phyloP scores from a whole-genome alignment of 208 protist genomes.

The Trypanosoma lewisi region DNA sequence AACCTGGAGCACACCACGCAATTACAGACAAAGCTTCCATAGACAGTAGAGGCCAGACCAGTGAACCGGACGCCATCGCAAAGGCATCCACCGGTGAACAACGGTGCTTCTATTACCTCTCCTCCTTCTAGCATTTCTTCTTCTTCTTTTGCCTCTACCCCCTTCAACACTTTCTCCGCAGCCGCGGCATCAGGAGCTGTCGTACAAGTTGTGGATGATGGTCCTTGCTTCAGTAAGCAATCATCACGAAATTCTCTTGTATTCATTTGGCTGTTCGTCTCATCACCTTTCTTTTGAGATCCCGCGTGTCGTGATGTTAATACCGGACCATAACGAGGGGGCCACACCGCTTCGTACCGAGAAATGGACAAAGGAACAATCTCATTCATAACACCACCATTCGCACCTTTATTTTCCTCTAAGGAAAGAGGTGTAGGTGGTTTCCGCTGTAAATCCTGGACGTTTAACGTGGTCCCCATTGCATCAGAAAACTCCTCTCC shows the following conservation, averaged over 20 bases:
- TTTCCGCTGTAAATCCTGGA: slow-evolving; percentile 24
- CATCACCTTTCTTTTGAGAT: neutral
- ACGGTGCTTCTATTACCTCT: slow-evolving; percentile 18
- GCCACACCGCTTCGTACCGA: neutral
- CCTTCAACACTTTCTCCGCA: neutral
- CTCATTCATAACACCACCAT: neutral
- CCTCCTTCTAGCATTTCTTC: neutral
- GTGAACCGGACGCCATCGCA: slow-evolving; percentile 37
- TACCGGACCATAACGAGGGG: neutral
- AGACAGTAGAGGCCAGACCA: slow-evolving; percentile 61
- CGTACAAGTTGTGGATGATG: neutral
- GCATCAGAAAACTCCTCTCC: slow-evolving; percentile 47
- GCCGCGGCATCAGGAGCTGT: neutral
- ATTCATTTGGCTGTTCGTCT: neutral
- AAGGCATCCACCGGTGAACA: slow-evolving; percentile 53
- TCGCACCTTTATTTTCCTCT: neutral
- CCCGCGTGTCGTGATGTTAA: neutral
- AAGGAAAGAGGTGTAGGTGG: neutral
- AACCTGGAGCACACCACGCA: slow-evolving; percentile 56
- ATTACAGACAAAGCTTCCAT: slow-evolving; percentile 72
- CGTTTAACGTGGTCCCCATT: slow-evolving; percentile 45
- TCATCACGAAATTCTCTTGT: neutral
- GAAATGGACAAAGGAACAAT: slow-evolving; percentile 9
- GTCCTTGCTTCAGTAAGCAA: neutral
- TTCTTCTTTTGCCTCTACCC: neutral